phyloP scores from a whole-genome alignment of 805 yeast genomes.

The Candida dajiaensis region DNA sequence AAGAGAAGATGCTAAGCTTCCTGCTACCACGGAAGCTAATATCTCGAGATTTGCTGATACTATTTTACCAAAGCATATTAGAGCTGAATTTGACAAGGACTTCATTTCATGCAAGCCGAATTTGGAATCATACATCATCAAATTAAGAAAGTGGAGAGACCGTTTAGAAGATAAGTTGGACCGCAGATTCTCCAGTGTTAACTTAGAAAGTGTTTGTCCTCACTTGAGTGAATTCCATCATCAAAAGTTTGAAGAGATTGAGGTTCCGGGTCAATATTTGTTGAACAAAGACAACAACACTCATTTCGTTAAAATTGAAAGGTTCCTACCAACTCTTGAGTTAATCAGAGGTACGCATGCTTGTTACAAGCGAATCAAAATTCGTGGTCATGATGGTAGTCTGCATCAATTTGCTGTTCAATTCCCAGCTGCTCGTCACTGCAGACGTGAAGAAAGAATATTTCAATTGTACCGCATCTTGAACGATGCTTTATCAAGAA shows the following conservation, averaged over 20 bases:
- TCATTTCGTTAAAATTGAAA: conserved; percentile 90
- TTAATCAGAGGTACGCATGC: conserved; percentile 85
- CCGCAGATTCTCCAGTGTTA: conserved; percentile 70
- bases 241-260: conserved; percentile 96
- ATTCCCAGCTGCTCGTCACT: conserved; percentile 95
- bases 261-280: conserved; percentile 94
- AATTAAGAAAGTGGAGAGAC: conserved; percentile 88
- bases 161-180: conserved; percentile 89
- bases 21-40: conserved; percentile 87
- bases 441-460: conserved; percentile 92
- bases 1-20: conserved; percentile 79
- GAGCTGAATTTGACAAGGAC: conserved; percentile 88
- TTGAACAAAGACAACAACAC: conserved; percentile 79
- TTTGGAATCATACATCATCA: conserved; percentile 77
- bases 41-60: conserved; percentile 88
- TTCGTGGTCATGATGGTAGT: conserved; percentile 92
- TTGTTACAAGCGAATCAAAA: conserved; percentile 81
- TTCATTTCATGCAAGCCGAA: conserved; percentile 83
- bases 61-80: conserved; percentile 79
- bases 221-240: conserved; percentile 96
- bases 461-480: conserved; percentile 88
- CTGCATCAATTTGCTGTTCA: conserved; percentile 92
- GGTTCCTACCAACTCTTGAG: conserved; percentile 86
- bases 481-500: conserved; percentile 71
- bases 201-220: conserved; percentile 87